A percentile compares a stretch with the other conserved stretches of the same genome.
Conservation (phyloP, 257 asterid species). For the Primulina eburnea region DNA sequence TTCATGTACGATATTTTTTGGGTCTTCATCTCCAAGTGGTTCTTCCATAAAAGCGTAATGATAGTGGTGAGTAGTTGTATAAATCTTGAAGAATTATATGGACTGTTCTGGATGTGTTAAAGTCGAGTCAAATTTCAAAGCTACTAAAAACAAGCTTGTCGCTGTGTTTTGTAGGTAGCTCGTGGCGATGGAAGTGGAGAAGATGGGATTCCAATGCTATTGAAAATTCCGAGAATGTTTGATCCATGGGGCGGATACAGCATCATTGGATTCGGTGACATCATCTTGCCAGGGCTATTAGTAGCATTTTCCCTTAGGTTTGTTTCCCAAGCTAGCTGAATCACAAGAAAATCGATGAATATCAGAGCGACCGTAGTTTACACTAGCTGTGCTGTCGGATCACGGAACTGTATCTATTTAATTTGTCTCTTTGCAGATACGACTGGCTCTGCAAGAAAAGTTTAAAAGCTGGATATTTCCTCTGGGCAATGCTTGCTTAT, state of each 20-base stretch:
- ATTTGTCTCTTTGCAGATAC: conserved; percentile 48
- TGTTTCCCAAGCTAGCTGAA: neutral
- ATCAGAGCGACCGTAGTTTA: neutral
- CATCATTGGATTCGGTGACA: conserved; percentile 90
- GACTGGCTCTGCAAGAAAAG: conserved; percentile 88
- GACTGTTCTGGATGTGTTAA: neutral
- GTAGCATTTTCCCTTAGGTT: conserved; percentile 66
- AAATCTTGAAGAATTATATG: neutral
- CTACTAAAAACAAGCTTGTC: conserved; percentile 3
- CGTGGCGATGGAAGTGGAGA: conserved; percentile 96
- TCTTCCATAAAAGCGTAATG: conserved; percentile 98
- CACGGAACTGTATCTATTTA: neutral
- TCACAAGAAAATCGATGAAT: neutral
- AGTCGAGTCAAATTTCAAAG: neutral
- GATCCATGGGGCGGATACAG: conserved; percentile 99
- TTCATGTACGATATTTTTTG: conserved; percentile 92
- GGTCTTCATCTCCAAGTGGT: conserved; percentile 87
- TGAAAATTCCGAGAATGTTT: conserved; percentile 85
- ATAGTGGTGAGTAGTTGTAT: conserved; percentile 69
- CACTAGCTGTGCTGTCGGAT: neutral
- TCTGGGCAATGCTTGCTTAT: conserved; percentile 90
- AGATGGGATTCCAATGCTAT: conserved; percentile 92
- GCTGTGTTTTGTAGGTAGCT: conserved; percentile 59
- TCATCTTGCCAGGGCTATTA: conserved; percentile 79
- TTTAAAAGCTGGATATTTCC: conserved; percentile 73